A percentile compares a stretch with the other conserved stretches of the same genome.
These are phyloP conservation scores for Trichosporon sp. DNA, from an alignment of 1,284 basidiomycete species.

Conservation along the genomic window DNA sequence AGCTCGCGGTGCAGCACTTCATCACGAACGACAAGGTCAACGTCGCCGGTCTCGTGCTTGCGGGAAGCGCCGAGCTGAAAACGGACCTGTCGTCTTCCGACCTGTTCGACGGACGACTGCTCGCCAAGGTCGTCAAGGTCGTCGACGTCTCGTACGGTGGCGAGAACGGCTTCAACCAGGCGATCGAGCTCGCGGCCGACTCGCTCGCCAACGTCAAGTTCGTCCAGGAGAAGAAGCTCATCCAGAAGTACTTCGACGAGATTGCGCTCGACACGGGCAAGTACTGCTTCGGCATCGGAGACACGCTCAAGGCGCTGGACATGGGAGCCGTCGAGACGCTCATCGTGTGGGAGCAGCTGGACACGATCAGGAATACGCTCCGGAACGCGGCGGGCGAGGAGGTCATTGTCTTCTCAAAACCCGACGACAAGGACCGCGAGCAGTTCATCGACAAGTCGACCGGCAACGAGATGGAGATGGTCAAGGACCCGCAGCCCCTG, in stretches of 20 bases:
- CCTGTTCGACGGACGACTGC: constrained; percentile 87
- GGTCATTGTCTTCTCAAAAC: constrained; percentile 70
- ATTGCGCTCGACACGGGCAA: constrained; percentile 96
- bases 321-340: constrained; percentile 95
- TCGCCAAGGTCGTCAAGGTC: constrained; percentile 88
- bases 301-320: constrained; percentile 94
- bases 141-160: constrained; percentile 99
- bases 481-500: constrained; percentile 69
- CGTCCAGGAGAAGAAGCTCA: constrained; percentile 96
- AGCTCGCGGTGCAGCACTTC: constrained; percentile 94
- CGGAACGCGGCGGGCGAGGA: constrained; percentile 83
- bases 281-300: constrained; percentile 97
- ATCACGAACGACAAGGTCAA: constrained; percentile 99
- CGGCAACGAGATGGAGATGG: constrained; percentile 90
- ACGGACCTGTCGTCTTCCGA: constrained; percentile 94
- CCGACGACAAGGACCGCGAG: constrained; percentile 75
- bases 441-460: constrained; percentile 95
- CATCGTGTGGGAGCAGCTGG: constrained; percentile 97
- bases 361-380: constrained; percentile 76
- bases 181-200: constrained; percentile 94
- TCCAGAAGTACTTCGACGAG: constrained; percentile 98
- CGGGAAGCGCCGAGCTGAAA: constrained; percentile 98
- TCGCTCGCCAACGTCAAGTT: constrained; percentile 98
- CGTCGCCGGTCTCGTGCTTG: constrained; percentile 92
- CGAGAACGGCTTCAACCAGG: constrained; percentile 98